Evolutionary conservation across 2,329 filamentous ascomycete species (phyloP).

Genomic region (Clathrospora elynae): DNA sequence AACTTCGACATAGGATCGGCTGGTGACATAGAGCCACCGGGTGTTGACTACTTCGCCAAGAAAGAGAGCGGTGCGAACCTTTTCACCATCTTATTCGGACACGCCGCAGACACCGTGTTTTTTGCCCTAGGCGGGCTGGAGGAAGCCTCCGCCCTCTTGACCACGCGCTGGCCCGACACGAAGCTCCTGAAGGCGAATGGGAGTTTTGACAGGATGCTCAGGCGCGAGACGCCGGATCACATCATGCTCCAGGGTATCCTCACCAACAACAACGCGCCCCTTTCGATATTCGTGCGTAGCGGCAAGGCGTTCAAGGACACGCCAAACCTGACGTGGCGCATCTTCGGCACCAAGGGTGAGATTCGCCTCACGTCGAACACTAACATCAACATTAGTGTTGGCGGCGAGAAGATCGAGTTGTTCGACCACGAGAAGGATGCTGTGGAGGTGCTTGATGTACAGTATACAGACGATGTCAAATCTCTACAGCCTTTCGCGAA

Average conservation of each 20-base stretch:
- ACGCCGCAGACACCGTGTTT: slow-evolving; percentile 40
- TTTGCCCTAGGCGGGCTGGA: slow-evolving; percentile 27
- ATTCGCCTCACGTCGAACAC: slow-evolving; percentile 29
- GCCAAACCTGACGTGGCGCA: slow-evolving; percentile 17
- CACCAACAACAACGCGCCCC: slow-evolving; percentile 8
- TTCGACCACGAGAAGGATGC: slow-evolving; percentile 56
- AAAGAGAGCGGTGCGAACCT: slow-evolving; percentile 22
- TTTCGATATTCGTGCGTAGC: slow-evolving; percentile 18
- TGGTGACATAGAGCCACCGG: slow-evolving; percentile 19
- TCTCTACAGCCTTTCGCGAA: slow-evolving; percentile 48
- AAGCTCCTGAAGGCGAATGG: no score
- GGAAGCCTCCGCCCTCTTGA: slow-evolving; percentile 5
- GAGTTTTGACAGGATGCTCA: no score
- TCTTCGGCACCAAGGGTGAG: slow-evolving; percentile 28
- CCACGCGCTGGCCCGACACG: no score
- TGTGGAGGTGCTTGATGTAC: slow-evolving; percentile 53
- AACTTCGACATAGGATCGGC: no score
- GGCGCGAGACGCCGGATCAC: slow-evolving; percentile 54
- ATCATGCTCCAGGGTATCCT: slow-evolving; percentile 47
- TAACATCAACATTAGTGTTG: slow-evolving; percentile 41
- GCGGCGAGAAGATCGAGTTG: slow-evolving; percentile 54
- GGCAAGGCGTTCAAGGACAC: slow-evolving; percentile 23
- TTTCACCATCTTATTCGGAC: slow-evolving; percentile 23
- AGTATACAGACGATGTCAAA: slow-evolving; percentile 55
- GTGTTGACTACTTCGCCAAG: slow-evolving; percentile 22